These are phyloP conservation scores for Phycomyces blakesleeanus DNA, from an alignment of 192 early-diverging fungal species.

Conservation along the genomic window DNA sequence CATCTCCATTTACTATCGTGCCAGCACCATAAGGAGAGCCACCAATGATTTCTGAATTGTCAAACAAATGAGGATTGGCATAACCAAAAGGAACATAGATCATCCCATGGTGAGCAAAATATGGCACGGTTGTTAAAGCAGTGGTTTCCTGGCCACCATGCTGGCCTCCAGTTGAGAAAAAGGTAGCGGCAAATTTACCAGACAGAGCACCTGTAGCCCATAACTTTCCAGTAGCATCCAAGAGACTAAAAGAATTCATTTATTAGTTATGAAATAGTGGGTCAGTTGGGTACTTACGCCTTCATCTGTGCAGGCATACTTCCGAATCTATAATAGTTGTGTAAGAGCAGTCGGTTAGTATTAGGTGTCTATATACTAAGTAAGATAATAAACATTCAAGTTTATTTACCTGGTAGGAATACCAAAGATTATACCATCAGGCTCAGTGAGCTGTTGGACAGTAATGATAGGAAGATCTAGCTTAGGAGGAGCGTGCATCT, in stretches of 20 bases:
- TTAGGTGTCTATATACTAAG: neutral
- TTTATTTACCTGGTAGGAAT: slow-evolving; percentile 45
- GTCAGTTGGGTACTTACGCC: slow-evolving; percentile 24
- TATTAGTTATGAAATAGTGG: neutral
- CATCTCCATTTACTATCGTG: slow-evolving; percentile 53
- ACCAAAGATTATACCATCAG: slow-evolving; percentile 57
- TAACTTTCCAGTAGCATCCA: slow-evolving; percentile 29
- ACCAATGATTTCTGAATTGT: slow-evolving; percentile 21
- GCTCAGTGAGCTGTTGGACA: slow-evolving; percentile 33
- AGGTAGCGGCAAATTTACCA: slow-evolving; percentile 70
- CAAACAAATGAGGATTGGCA: slow-evolving; percentile 20
- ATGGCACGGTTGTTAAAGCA: slow-evolving; percentile 57
- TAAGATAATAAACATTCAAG: neutral
- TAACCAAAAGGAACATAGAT: slow-evolving; percentile 71
- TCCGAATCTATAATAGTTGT: slow-evolving; percentile 49
- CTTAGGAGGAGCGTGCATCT: slow-evolving; percentile 52
- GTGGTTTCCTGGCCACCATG: slow-evolving; percentile 82
- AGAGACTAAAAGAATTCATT: slow-evolving; percentile 7
- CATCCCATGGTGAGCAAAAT: slow-evolving; percentile 75
- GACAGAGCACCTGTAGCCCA: slow-evolving; percentile 53
- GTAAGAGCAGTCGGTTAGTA: neutral
- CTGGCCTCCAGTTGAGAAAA: slow-evolving; percentile 70
- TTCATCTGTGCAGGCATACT: slow-evolving; percentile 70
- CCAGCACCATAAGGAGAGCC: slow-evolving; percentile 39
- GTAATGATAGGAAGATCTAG: slow-evolving; percentile 43